Conservation (phyloP, 1,284 basidiomycete genomes). For the Microbotryum intermedium region DNA sequence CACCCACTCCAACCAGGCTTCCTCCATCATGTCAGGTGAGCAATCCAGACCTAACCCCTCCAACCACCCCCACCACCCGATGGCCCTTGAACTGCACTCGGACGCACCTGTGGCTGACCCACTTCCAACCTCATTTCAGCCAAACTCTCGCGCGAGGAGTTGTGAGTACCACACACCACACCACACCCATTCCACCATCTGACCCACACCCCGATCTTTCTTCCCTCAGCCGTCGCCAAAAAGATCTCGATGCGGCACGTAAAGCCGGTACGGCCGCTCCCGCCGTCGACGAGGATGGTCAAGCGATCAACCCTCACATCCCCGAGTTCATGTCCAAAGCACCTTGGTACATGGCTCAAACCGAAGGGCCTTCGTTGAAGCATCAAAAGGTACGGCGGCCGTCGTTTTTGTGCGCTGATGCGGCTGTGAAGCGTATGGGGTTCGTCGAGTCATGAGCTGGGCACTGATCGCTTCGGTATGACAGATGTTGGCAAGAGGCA, state of each 20-base stretch:
- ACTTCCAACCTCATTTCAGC: neutral
- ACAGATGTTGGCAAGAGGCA: too few relatives aligned
- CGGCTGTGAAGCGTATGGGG: too few relatives aligned
- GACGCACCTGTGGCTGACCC: neutral
- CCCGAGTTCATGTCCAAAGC: constrained; percentile 65
- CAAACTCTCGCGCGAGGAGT: constrained; percentile 30
- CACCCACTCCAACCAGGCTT: neutral
- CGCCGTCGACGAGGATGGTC: constrained; percentile 85
- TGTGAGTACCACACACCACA: constrained; percentile 2
- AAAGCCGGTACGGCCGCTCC: constrained; percentile 96
- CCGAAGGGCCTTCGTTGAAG: constrained; percentile 62
- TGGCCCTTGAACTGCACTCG: neutral
- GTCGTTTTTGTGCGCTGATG: neutral
- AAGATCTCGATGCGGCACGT: constrained; percentile 84
- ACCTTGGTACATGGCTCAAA: constrained; percentile 95
- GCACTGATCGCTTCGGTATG: too few relatives aligned
- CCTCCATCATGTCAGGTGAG: constrained; percentile 7
- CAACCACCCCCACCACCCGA: neutral
- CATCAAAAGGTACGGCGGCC: constrained; percentile 75
- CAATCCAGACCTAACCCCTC: neutral
- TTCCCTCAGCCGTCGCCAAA: constrained; percentile 14
- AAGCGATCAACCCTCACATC: constrained; percentile 96
- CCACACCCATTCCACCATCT: neutral
- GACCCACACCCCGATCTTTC: neutral
- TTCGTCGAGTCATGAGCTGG: too few relatives aligned